Conservation (phyloP, 179 eudicot genomes). For the Silene noctiflora region DNA sequence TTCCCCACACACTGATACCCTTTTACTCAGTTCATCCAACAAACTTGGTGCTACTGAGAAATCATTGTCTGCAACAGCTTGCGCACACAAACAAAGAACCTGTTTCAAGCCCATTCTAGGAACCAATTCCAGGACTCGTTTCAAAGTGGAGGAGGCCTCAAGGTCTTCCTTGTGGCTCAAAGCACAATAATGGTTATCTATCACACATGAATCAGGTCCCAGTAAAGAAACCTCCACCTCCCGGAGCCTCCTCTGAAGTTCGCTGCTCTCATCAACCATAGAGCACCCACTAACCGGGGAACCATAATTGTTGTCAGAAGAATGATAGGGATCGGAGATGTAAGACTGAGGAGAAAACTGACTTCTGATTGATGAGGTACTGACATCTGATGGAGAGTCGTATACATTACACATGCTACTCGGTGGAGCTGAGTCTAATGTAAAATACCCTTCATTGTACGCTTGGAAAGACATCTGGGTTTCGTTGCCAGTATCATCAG, state of each 20-base stretch:
- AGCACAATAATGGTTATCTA: constrained; percentile 44
- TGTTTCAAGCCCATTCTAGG: constrained; percentile 52
- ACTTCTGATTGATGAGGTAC: constrained; percentile 51
- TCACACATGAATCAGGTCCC: constrained; percentile 50
- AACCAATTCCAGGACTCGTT: constrained; percentile 37
- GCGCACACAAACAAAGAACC: constrained; percentile 57
- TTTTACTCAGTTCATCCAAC: constrained; percentile 47
- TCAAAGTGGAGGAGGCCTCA: constrained; percentile 28
- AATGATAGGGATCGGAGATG: constrained; percentile 51
- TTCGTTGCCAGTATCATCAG: constrained; percentile 33
- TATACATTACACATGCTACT: constrained; percentile 28
- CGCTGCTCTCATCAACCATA: constrained; percentile 44
- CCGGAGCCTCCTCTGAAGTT: constrained; percentile 34
- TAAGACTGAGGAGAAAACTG: constrained; percentile 62
- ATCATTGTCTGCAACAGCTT: constrained; percentile 45
- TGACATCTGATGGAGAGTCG: constrained; percentile 52
- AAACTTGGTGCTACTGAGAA: constrained; percentile 31
- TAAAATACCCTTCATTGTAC: constrained; percentile 42
- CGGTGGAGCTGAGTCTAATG: constrained; percentile 56
- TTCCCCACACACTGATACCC: constrained; percentile 70
- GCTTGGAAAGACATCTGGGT: constrained; percentile 42
- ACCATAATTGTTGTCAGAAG: constrained; percentile 47
- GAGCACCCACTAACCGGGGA: constrained; percentile 71
- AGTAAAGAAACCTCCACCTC: constrained; percentile 48
- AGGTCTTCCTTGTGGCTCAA: constrained; percentile 29